Evolutionary conservation across 768 basidiomycete genomes (phyloP).

Genomic region (Russula sp.): DNA sequence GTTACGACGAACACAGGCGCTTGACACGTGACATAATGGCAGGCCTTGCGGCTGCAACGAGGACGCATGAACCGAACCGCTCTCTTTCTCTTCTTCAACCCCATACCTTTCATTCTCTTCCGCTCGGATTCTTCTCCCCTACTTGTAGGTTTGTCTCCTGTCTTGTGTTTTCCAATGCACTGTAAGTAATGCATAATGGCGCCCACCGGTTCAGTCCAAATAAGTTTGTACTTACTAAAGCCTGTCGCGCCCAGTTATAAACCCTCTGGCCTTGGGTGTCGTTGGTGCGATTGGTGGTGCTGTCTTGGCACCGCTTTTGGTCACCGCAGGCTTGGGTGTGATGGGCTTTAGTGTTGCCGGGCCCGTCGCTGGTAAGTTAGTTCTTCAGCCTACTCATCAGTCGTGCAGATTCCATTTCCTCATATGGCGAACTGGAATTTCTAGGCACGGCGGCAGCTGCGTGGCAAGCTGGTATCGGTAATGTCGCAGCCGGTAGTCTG

Average conservation of each 20-base stretch:
- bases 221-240: not conserved
- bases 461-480: too few species aligned
- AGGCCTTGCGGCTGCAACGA: too few species aligned
- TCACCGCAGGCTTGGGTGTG: not conserved
- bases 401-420: not conserved
- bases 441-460: not conserved
- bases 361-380: constrained; percentile 9
- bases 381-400: too few species aligned
- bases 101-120: too few species aligned
- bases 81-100: too few species aligned
- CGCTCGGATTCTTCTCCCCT: too few species aligned
- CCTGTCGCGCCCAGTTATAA: not conserved
- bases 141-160: too few species aligned
- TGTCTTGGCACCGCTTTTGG: not conserved
- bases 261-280: not conserved
- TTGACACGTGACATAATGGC: too few species aligned
- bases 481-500: too few species aligned
- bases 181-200: not conserved
- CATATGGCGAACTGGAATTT: not conserved
- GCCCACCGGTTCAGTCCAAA: not conserved
- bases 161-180: not conserved
- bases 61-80: too few species aligned
- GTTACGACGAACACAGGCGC: too few species aligned
- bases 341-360: constrained; percentile 8
- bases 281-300: not conserved